These are phyloP conservation scores for Phytopythium aichiense DNA, from an alignment of 352 stramenopile species.

Conservation along the genomic window DNA sequence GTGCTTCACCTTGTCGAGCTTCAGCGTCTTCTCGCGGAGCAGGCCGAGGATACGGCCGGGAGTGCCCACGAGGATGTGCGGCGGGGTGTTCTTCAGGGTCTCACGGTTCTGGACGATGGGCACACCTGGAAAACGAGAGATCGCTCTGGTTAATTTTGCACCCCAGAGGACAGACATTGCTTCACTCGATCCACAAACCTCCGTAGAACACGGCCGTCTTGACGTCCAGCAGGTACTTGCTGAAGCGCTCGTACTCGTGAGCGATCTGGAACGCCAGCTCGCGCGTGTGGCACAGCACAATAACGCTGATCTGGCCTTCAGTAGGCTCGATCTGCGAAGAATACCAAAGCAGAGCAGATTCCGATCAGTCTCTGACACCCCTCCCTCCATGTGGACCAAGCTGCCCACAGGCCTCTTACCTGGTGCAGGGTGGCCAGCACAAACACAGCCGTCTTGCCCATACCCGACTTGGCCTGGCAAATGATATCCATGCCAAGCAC, in stretches of 20 bases:
- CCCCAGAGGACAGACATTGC: neutral
- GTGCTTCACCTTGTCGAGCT: constrained; percentile 99
- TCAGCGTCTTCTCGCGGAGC: constrained; percentile 94
- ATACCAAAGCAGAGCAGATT: neutral
- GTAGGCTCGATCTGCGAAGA: constrained; percentile 79
- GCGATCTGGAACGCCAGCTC: constrained; percentile 99
- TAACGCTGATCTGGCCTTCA: constrained; percentile 91
- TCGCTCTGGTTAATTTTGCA: neutral
- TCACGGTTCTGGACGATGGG: constrained; percentile 94
- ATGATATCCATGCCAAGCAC: constrained; percentile 99
- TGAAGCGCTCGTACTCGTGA: constrained; percentile 99
- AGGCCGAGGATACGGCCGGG: constrained; percentile 93
- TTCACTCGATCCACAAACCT: constrained; percentile 24
- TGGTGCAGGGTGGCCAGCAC: constrained; percentile 99
- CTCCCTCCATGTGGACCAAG: neutral
- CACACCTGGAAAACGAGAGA: constrained; percentile 56
- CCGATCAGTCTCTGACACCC: constrained; percentile 2
- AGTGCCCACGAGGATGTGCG: constrained; percentile 98
- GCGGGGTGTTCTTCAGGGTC: constrained; percentile 95
- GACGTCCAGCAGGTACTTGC: constrained; percentile 96
- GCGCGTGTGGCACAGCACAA: constrained; percentile 99
- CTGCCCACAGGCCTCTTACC: constrained; percentile 40
- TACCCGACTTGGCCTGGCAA: constrained; percentile 99
- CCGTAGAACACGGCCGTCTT: constrained; percentile 98
- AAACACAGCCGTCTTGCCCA: constrained; percentile 99